These are phyloP conservation scores for Hypomyces rosellus DNA, from an alignment of 2,329 filamentous ascomycete species.

Conservation along the genomic window DNA sequence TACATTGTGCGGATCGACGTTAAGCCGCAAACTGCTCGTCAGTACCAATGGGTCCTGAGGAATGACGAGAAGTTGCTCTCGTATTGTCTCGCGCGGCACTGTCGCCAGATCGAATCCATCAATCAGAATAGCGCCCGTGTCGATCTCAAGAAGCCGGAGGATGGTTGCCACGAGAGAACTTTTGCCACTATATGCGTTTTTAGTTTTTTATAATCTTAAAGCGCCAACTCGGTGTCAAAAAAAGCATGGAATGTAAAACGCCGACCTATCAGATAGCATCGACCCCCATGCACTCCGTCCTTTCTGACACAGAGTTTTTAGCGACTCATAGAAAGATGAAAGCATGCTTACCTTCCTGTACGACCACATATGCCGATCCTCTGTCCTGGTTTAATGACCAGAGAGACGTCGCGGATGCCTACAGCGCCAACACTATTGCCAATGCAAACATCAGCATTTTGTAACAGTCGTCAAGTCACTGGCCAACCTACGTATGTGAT, in stretches of 20 bases:
- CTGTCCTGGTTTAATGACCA: neutral
- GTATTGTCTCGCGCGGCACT: conserved; percentile 37
- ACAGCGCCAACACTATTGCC: neutral
- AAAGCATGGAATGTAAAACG: too few relatives aligned
- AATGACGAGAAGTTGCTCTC: conserved; percentile 37
- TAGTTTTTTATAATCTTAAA: too few relatives aligned
- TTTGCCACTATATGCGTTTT: neutral
- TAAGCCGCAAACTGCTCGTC: conserved; percentile 39
- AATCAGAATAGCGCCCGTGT: conserved; percentile 32
- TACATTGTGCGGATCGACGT: conserved; percentile 35
- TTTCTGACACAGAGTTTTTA: too few relatives aligned
- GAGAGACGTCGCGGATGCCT: neutral
- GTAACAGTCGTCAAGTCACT: neutral
- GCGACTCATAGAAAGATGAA: too few relatives aligned
- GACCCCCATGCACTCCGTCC: too few relatives aligned
- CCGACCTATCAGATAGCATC: too few relatives aligned
- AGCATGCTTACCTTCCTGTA: conserved; percentile 13
- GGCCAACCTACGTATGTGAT: neutral
- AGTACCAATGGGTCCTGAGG: conserved; percentile 46
- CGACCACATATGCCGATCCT: neutral
- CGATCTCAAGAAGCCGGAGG: conserved; percentile 41
- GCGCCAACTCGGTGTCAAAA: too few relatives aligned
- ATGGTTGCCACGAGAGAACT: conserved; percentile 17
- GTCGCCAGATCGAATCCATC: conserved; percentile 37
- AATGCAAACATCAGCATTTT: too few relatives aligned